Evolutionary conservation across 169 alveolate genomes (phyloP), one percentile per base, ranked within the genome.

Genomic region (Plasmodium coatneyi): DNA sequence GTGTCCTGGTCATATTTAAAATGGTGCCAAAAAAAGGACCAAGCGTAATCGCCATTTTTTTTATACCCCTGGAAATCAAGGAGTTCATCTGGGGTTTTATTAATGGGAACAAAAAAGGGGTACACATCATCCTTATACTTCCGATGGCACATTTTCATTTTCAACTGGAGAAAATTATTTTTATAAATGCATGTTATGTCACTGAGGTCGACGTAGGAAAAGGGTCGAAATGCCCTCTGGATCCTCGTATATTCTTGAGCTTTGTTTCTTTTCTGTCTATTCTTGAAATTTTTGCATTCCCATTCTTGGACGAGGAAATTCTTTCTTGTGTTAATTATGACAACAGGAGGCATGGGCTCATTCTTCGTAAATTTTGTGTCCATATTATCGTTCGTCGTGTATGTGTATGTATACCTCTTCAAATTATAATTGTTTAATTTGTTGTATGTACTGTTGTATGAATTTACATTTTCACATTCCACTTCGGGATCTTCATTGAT

Each of bases 1-100:
- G 93, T 86, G 36, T 86, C 81, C 43, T 34, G 83, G 81, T 86
- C 93, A 86, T 86, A 86, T 16, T 86, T 76, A 78, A 86, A 86
- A 49, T 86, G 60, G 28, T 86, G 93, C 93, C 93, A 86, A 39
- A 86, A 86, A 86, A 86, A 86, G 39, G 93, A 86, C 93, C 93
- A 86, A 5, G 93, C 81, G 78, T 74, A 52, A 78, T 86, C 93
- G 22, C 93, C 93, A 76, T 79, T 86, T 52, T 79, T 49, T 56
- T 86, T 86, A 49, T 86, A 86, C 19, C 93, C 93, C 52, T 86
- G 80, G 49, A 86, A 86, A 86, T 86, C 93, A 2, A 86, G 54
- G 43, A 86, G 46, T 10, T 71, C 92, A 76, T 86, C 81, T 2
- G 71, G 7, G 25, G 36, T 14, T 76, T 78, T 86, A 54, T 86